Evolutionary conservation across 371 early-diverging fungal species (phyloP).

Genomic region (Lichtheimia ramosa): DNA sequence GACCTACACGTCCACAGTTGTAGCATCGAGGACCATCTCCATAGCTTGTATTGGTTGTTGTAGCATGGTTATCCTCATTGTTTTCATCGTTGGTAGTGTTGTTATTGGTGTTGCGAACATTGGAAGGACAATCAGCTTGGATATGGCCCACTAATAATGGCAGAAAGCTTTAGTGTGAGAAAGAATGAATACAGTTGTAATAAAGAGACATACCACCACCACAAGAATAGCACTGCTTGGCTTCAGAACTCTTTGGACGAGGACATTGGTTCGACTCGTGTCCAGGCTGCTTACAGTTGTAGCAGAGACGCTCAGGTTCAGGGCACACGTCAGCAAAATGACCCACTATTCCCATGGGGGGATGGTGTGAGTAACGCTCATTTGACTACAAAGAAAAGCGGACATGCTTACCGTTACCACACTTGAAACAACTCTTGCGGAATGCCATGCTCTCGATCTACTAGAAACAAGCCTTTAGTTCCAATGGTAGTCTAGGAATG

Average conservation of each 20-base stretch:
- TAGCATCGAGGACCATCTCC: constrained; percentile 41
- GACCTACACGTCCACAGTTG: constrained; percentile 60
- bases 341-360: constrained; percentile 35
- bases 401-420: constrained; percentile 47
- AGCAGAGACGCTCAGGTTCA: constrained; percentile 52
- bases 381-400: not conserved
- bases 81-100: constrained; percentile 3
- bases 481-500: too few relatives aligned
- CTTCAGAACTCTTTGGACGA: constrained; percentile 49
- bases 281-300: constrained; percentile 61
- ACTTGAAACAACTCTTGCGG: constrained; percentile 50
- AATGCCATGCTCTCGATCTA: not conserved
- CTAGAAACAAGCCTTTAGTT: too few relatives aligned
- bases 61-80: not conserved
- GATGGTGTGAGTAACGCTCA: not conserved
- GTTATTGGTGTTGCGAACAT: constrained; percentile 14
- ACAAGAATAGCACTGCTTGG: constrained; percentile 62
- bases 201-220: constrained; percentile 51
- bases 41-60: not conserved
- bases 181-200: not conserved
- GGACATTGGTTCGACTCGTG: constrained; percentile 60
- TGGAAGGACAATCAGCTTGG: constrained; percentile 56
- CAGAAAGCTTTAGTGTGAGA: not conserved
- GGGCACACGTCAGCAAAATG: constrained; percentile 53
- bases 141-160: constrained; percentile 54